Evolutionary conservation across 345 rosid species (phyloP).

Genomic region (Linum tenue): DNA sequence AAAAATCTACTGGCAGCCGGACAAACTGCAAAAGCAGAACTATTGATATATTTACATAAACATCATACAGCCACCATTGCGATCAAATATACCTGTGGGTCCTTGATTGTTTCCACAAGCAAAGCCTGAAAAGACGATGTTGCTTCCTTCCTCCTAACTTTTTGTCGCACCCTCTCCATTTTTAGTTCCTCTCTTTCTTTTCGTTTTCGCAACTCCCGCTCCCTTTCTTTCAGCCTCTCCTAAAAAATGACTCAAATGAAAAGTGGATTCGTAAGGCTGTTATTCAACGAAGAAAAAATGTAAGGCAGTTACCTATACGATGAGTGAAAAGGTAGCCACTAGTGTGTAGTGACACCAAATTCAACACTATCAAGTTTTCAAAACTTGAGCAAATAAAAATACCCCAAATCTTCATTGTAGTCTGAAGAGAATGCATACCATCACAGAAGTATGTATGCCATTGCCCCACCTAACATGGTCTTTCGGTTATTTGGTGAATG

Average conservation of each 20-base stretch:
- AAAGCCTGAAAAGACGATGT: constrained; percentile 81
- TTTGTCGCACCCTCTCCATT: constrained; percentile 81
- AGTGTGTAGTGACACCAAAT: neutral
- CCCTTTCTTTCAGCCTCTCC: constrained; percentile 88
- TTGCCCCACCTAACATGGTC: no score
- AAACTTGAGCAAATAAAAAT: no score
- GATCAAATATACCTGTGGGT: constrained; percentile 57
- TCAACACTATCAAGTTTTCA: neutral
- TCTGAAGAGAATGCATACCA: no score
- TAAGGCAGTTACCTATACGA: neutral
- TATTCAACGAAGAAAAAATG: no score
- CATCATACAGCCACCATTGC: neutral
- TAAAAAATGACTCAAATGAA: constrained; percentile 15
- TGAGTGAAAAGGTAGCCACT: neutral
- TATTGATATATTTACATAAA: no score
- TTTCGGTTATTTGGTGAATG: no score
- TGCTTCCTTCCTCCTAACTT: constrained; percentile 89
- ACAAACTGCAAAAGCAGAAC: no score
- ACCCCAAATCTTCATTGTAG: neutral
- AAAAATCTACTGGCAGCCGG: no score
- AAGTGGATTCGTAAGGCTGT: neutral
- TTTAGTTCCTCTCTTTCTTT: constrained; percentile 93
- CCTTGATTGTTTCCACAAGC: constrained; percentile 89
- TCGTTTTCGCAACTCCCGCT: constrained; percentile 76
- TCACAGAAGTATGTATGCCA: no score